These are phyloP conservation scores for Leccinum fallax DNA, from an alignment of 1,284 basidiomycete species.

Conservation along the genomic window DNA sequence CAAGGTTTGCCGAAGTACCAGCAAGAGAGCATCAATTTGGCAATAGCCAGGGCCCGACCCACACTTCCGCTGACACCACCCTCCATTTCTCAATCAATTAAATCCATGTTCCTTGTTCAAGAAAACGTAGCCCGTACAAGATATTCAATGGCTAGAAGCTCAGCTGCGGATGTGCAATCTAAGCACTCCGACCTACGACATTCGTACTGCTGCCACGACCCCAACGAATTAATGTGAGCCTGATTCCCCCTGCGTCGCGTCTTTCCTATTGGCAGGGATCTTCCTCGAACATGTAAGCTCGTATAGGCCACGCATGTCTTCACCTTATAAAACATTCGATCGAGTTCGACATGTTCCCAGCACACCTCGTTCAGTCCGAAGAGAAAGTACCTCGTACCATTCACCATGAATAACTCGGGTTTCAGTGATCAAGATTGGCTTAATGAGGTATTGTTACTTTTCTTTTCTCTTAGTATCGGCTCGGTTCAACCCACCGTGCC, in stretches of 20 bases:
- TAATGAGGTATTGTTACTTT: not conserved
- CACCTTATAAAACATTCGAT: conserved; percentile 11
- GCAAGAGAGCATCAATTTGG: too few species aligned
- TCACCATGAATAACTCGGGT: not conserved
- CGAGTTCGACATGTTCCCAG: not conserved
- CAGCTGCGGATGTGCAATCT: too few species aligned
- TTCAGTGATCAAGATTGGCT: conserved; percentile 1
- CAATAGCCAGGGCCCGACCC: too few species aligned
- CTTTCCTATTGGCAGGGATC: too few species aligned
- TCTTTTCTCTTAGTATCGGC: not conserved
- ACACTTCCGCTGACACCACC: too few species aligned
- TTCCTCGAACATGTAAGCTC: conserved; percentile 5
- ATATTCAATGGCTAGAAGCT: too few species aligned
- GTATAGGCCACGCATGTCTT: not conserved
- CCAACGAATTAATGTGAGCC: conserved; percentile 3
- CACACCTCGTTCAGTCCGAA: not conserved
- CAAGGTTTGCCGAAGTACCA: too few species aligned
- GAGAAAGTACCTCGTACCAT: not conserved
- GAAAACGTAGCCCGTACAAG: too few species aligned
- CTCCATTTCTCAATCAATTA: too few species aligned
- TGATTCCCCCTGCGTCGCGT: too few species aligned
- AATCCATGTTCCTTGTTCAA: too few species aligned
- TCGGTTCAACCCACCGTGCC: not conserved
- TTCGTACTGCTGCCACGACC: not conserved
- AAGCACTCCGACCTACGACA: too few species aligned